These are phyloP conservation scores for Stemphylium vesicarium DNA, from an alignment of 2,329 filamentous ascomycete species.

Conservation along the genomic window DNA sequence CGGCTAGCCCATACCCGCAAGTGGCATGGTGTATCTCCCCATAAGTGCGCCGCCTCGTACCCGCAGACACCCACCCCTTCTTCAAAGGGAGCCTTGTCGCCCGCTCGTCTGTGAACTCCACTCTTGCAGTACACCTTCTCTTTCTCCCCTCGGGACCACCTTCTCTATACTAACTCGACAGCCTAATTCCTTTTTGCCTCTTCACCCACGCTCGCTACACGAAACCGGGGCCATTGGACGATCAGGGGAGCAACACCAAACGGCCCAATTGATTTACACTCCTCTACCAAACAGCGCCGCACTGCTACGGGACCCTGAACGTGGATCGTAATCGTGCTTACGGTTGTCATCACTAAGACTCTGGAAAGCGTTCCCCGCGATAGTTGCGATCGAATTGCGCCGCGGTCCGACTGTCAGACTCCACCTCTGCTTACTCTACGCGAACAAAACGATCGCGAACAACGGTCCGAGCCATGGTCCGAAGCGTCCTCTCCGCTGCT, in stretches of 20 bases:
- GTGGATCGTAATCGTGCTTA: slow-evolving; percentile 2
- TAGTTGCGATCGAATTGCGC: slow-evolving; percentile 3
- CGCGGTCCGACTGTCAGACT: slow-evolving; percentile 33
- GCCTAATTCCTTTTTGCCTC: slow-evolving; percentile 4
- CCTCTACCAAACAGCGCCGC: neutral
- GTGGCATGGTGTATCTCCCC: slow-evolving; percentile 2
- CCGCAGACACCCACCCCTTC: slow-evolving; percentile 6
- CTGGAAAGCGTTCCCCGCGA: slow-evolving; percentile 7
- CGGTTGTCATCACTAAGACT: neutral
- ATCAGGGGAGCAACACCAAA: slow-evolving; percentile 20
- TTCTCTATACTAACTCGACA: slow-evolving; percentile 14
- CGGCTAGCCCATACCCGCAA: neutral
- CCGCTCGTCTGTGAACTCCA: slow-evolving; percentile 1
- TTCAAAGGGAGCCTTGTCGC: slow-evolving; percentile 6
- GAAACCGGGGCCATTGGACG: slow-evolving; percentile 2
- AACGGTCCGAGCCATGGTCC: slow-evolving; percentile 38
- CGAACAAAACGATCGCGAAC: slow-evolving; percentile 26
- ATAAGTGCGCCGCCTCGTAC: slow-evolving; percentile 5
- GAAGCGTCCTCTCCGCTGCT: slow-evolving; percentile 34
- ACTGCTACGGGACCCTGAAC: slow-evolving; percentile 14
- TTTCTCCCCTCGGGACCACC: slow-evolving; percentile 7
- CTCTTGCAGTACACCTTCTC: neutral
- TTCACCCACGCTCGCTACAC: slow-evolving; percentile 34
- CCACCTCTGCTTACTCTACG: slow-evolving; percentile 39
- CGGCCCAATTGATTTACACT: neutral